Base-by-base conservation (phyloP, 2,329 filamentous ascomycete species). In the Ceratocystis variospora region DNA sequence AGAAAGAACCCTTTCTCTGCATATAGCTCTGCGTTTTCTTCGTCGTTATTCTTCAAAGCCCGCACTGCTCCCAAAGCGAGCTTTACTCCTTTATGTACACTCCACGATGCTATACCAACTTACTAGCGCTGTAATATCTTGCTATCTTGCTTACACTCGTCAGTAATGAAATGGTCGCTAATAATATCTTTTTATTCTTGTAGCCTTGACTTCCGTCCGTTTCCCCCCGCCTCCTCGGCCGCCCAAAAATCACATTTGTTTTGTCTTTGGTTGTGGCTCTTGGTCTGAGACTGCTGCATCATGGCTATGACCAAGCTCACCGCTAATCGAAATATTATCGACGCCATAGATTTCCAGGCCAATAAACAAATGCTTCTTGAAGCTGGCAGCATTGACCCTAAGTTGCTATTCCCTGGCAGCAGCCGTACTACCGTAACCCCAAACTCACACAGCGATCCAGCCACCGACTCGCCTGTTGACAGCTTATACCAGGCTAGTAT, bases 401-500 rank as follows among this genome's bases (percentile, higher is more conserved):
- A 63, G 15, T 45, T 63, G 3, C 61, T 63, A 10, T 48, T 28
- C 4, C 45, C 61, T 7, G 22, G 19, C 28, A 28, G n/a, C 25
- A 63, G 37, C 28, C 45, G n/a, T 33, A 10, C 45, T n/a, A n/a
- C 50, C 61, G 25, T 44, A 19, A 48, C 28, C 8, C 22, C 25
- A 1, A 31, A 28, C 44, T 22, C 19, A 46, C 48, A 53, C 61
- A 28, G 22, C 22, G 25, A 59, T n/a, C 6, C 15, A 17, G 1
- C 28, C 8, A 33, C 12, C 17, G 53, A 59, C 53, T 59, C 53
- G 22, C 53, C 53, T 37, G 17, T 15, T 28, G 28, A n/a, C 53
- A 59, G 53, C 53, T 8, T 59, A 28, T 59, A 59, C 53, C 53
- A 59, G 53, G 28, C 53, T 31, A 37, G 28, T 28, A 59, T 59